Evolutionary conservation across 306 rosid species (phyloP), one percentile per base, ranked within the genome.

Genomic region (Amphicarpaea edgeworthii): DNA sequence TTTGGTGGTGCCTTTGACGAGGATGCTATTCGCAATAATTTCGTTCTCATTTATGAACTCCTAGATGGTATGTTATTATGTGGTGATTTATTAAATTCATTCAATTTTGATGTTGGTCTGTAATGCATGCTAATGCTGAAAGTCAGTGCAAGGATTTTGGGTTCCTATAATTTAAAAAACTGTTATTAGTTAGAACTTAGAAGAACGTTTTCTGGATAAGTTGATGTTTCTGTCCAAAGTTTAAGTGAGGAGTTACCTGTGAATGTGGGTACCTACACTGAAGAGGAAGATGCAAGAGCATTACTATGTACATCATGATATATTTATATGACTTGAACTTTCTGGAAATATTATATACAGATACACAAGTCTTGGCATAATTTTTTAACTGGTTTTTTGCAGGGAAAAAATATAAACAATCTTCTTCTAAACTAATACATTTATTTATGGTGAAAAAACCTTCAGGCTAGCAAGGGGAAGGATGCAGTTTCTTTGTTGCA

Each of bases 1-100:
- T 95, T 95, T 82, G 99, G 99, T 21, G 98, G 99, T 61, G 93
- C 99, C 55, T 96, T 96, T 81, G 99, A 96, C 40, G 99, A 96
- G 81, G 99, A 96, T 86, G 98, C 99, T 41, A 96, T 96, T 75
- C 99, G 98, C 67, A 96, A 96, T 79, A 96, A 96, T 81, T 96
- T 92, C 84, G 99, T 96, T 63, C 93, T 96, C 82, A 96, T 96
- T 76, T 96, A 96, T 47, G 98, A 92, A 89, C 93, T 96, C 57
- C 85, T 96, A 83, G 99, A 92, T 76, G 99, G 98, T 92, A 84
- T 17, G 84, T 84, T 79, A 21, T 72, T 45, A 15, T 73, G 17
- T 46, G 54, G 74, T 16, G 66, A 51, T 62, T 24, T 21, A 65
- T 70, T 50, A 15, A 50, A 68, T 47, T 71, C 41, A 1, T 76